These are phyloP conservation scores for Bryum argenteum DNA, from an alignment of 225 moss, liverwort and hornwort genomes.

Conservation along the genomic window DNA sequence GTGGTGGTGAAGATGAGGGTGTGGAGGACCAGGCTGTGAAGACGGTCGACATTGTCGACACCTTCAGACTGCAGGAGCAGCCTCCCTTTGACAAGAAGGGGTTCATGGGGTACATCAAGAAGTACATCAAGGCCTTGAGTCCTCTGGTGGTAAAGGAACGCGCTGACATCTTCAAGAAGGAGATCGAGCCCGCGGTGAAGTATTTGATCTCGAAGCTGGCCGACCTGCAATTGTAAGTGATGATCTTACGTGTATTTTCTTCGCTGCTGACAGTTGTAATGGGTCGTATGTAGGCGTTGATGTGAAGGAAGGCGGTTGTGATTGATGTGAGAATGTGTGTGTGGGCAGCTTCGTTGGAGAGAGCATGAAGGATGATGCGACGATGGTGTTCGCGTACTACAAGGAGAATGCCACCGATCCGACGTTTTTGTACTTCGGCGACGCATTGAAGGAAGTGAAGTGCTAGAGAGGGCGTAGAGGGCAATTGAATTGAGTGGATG, in stretches of 20 bases:
- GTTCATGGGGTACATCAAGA: slow-evolving; percentile 69
- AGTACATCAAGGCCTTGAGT: slow-evolving; percentile 70
- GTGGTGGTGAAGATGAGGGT: slow-evolving; percentile 70
- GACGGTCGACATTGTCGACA: slow-evolving; percentile 87
- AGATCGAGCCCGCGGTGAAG: slow-evolving; percentile 71
- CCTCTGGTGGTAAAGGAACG: slow-evolving; percentile 58
- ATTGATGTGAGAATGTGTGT: background rate
- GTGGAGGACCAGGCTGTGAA: slow-evolving; percentile 62
- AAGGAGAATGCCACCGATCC: slow-evolving; percentile 26
- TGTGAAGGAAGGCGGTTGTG: background rate
- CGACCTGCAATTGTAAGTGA: slow-evolving; percentile 80
- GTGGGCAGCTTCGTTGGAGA: slow-evolving; percentile 89
- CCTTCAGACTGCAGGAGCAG: slow-evolving; percentile 97
- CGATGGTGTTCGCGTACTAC: slow-evolving; percentile 87
- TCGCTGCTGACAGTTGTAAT: too few relatives aligned
- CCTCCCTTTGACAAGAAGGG: slow-evolving; percentile 83
- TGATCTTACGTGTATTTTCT: background rate
- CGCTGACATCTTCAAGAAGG: slow-evolving; percentile 58
- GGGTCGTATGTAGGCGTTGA: background rate
- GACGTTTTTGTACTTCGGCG: slow-evolving; percentile 45
- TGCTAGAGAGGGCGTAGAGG: slow-evolving; percentile 8
- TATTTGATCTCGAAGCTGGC: slow-evolving; percentile 57
- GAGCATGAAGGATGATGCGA: slow-evolving; percentile 79
- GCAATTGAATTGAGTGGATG: background rate
- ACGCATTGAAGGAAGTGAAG: slow-evolving; percentile 53